Evolutionary conservation across 257 asterid genomes (phyloP).

Genomic region (Nicotiana obtusifolia): DNA sequence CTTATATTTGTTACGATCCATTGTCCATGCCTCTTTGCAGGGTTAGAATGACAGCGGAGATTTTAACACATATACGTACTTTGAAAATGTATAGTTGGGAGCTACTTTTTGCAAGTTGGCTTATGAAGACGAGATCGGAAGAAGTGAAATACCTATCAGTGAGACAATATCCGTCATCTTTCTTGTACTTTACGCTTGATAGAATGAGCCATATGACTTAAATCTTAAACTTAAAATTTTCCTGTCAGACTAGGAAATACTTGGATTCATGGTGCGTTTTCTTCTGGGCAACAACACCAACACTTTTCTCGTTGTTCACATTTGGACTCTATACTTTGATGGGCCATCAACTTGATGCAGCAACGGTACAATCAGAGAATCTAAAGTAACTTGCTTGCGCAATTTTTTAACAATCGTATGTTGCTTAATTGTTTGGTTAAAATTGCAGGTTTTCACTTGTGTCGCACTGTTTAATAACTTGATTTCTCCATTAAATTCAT

Average conservation of each 20-base stretch:
- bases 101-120: conserved; percentile 67
- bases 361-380: conserved; percentile 55
- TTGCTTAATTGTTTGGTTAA: conserved; percentile 4
- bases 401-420: neutral
- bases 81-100: conserved; percentile 97
- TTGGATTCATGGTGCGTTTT: conserved; percentile 99
- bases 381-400: neutral
- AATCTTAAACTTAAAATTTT: conserved; percentile 12
- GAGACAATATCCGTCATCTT: conserved; percentile 19
- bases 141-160: conserved; percentile 80
- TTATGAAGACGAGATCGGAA: conserved; percentile 74
- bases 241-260: conserved; percentile 80
- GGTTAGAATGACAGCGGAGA: conserved; percentile 77
- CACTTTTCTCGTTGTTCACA: conserved; percentile 88
- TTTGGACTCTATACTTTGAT: conserved; percentile 83
- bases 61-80: conserved; percentile 73
- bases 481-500: conserved; percentile 92
- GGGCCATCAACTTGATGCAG: conserved; percentile 97
- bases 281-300: conserved; percentile 99
- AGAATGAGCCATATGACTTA: conserved; percentile 6
- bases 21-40: conserved; percentile 37
- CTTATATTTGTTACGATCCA: neutral
- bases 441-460: conserved; percentile 92
- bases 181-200: neutral
- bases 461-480: conserved; percentile 87